phyloP scores from a whole-genome alignment of 495 filamentous ascomycete species.

The Evernia prunastri region DNA sequence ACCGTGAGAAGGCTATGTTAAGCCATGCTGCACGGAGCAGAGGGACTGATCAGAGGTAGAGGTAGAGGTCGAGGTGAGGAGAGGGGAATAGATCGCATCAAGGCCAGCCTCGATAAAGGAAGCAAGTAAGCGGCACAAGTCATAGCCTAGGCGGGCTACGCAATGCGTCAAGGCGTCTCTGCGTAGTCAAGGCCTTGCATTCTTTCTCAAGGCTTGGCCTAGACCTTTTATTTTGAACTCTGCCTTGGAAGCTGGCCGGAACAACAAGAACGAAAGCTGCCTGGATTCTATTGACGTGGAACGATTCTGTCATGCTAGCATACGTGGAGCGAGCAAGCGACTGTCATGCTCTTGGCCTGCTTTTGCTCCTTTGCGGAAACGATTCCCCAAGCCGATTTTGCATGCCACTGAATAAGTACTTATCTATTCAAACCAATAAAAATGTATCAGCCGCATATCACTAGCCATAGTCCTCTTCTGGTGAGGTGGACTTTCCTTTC shows the following conservation, averaged over 20 bases:
- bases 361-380: neutral
- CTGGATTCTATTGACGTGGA: neutral
- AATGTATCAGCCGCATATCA: neutral
- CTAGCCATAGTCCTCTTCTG: neutral
- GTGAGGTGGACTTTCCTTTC: neutral
- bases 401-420: neutral
- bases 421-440: neutral
- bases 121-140: neutral
- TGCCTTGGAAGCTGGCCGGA: neutral
- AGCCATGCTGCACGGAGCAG: neutral
- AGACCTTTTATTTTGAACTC: neutral
- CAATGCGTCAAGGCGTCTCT: conserved; percentile 23
- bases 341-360: neutral
- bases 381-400: neutral
- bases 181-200: conserved; percentile 20
- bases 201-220: conserved; percentile 10
- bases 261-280: neutral
- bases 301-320: neutral
- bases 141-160: conserved; percentile 18
- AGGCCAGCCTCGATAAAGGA: conserved; percentile 1
- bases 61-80: conserved; percentile 10
- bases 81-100: conserved; percentile 3
- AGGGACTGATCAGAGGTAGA: conserved; percentile 8
- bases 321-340: neutral
- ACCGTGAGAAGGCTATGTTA: conserved; percentile 9